phyloP scores from a whole-genome alignment of 768 basidiomycete species.

The Inosperma sp. region DNA sequence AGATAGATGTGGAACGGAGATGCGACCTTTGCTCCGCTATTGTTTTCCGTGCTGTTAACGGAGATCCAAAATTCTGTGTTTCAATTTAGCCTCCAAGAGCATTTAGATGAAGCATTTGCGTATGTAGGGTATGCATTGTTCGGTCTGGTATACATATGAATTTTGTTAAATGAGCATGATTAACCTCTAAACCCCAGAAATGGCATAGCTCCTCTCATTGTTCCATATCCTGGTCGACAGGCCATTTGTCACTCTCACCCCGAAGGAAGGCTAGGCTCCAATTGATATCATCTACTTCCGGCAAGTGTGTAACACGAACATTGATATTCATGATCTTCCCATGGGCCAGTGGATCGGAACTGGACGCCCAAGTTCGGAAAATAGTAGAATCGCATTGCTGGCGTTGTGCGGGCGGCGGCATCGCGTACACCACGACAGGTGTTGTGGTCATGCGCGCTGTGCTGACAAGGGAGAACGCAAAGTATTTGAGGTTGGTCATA shows the following conservation, averaged over 20 bases:
- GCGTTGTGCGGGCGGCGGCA: neutral
- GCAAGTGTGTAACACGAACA: neutral
- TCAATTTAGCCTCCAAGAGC: too few relatives aligned
- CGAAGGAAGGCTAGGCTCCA: conserved; percentile 24
- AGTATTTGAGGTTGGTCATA: conserved; percentile 31
- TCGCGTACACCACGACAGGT: conserved; percentile 17
- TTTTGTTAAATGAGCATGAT: too few relatives aligned
- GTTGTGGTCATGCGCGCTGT: conserved; percentile 6
- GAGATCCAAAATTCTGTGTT: too few relatives aligned
- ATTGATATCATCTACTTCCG: conserved; percentile 5
- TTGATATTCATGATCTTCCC: conserved; percentile 17
- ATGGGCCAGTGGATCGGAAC: conserved; percentile 19
- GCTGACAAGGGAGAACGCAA: conserved; percentile 28
- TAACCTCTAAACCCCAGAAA: too few relatives aligned
- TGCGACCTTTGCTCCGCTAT: too few relatives aligned
- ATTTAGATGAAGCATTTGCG: too few relatives aligned
- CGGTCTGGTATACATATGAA: too few relatives aligned
- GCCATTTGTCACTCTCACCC: conserved; percentile 16
- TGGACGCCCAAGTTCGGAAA: conserved; percentile 23
- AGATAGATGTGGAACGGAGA: too few relatives aligned
- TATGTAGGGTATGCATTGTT: too few relatives aligned
- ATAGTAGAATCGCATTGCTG: conserved; percentile 5
- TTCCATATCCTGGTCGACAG: neutral
- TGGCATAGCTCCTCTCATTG: too few relatives aligned
- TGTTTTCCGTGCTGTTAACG: too few relatives aligned